These are phyloP conservation scores for Basidiobolus meristosporus DNA, from an alignment of 371 early-diverging fungal species.

Conservation along the genomic window DNA sequence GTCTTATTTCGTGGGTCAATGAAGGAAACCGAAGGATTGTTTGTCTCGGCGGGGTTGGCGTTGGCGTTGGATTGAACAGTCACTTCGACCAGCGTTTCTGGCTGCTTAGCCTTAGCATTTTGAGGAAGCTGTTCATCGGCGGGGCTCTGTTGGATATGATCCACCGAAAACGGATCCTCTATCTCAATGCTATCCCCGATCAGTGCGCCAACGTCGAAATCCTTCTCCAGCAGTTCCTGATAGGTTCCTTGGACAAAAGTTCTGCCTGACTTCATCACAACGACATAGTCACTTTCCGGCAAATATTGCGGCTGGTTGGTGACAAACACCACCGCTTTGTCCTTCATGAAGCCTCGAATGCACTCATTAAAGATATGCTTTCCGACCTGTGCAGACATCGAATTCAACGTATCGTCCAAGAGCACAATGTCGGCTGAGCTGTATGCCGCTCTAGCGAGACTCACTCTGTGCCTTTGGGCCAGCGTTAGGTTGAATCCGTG, in stretches of 20 bases:
- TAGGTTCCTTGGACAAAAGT: constrained; percentile 47
- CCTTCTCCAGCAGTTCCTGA: constrained; percentile 31
- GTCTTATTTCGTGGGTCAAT: no score
- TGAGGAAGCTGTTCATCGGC: constrained; percentile 2
- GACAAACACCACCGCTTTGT: constrained; percentile 33
- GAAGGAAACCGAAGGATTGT: no score
- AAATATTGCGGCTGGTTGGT: constrained; percentile 42
- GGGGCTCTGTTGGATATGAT: constrained; percentile 11
- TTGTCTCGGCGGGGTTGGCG: no score
- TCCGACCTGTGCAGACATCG: constrained; percentile 23
- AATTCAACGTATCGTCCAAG: constrained; percentile 44
- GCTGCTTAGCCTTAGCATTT: background rate
- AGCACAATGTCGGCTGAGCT: constrained; percentile 33
- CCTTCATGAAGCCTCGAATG: constrained; percentile 22
- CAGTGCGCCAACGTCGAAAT: constrained; percentile 15
- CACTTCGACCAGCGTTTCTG: no score
- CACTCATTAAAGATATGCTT: constrained; percentile 40
- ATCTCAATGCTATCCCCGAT: constrained; percentile 21
- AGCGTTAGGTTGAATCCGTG: constrained; percentile 64
- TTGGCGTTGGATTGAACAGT: background rate
- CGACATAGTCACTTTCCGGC: constrained; percentile 29
- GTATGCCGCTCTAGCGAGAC: constrained; percentile 53
- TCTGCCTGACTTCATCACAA: constrained; percentile 43
- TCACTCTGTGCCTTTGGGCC: constrained; percentile 44
- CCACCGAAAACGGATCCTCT: constrained; percentile 18